phyloP scores from a whole-genome alignment of 78 protist genomes.

The Pigoraptor vietnamica region DNA sequence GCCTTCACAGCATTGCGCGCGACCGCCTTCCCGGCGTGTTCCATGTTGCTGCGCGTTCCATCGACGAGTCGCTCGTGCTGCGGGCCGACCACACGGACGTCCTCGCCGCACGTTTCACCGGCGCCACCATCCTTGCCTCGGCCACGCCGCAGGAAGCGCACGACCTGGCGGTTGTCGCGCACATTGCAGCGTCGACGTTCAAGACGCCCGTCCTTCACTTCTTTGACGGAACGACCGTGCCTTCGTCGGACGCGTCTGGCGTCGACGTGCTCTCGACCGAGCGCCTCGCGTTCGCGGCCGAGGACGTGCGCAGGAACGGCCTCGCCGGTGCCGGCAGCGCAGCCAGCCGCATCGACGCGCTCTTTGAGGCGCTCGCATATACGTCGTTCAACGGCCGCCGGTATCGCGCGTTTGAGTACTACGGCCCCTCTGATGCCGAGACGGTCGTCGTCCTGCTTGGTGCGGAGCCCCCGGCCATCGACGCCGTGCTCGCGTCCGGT shows the following conservation, averaged over 20 bases:
- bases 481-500: background rate
- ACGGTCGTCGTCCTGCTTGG: conserved; percentile 16
- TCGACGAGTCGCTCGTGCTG: background rate
- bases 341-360: background rate
- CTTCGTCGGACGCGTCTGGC: background rate
- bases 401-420: conserved; percentile 19
- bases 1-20: background rate
- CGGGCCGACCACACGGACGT: background rate
- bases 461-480: background rate
- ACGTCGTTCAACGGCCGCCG: background rate
- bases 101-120: conserved; percentile 8
- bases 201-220: conserved; percentile 26
- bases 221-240: conserved; percentile 12
- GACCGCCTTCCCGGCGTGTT: conserved; percentile 2
- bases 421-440: conserved; percentile 13
- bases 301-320: background rate
- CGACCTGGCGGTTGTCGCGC: conserved; percentile 10
- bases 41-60: conserved; percentile 1
- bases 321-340: background rate
- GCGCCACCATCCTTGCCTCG: conserved; percentile 6
- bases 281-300: background rate
- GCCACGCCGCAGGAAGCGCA: conserved; percentile 27
- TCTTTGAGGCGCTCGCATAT: background rate
- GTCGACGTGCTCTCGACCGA: background rate
- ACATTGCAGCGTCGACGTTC: background rate